Base-by-base conservation (phyloP, 192 early-diverging fungal genomes). In the Phycomyces nitens region DNA sequence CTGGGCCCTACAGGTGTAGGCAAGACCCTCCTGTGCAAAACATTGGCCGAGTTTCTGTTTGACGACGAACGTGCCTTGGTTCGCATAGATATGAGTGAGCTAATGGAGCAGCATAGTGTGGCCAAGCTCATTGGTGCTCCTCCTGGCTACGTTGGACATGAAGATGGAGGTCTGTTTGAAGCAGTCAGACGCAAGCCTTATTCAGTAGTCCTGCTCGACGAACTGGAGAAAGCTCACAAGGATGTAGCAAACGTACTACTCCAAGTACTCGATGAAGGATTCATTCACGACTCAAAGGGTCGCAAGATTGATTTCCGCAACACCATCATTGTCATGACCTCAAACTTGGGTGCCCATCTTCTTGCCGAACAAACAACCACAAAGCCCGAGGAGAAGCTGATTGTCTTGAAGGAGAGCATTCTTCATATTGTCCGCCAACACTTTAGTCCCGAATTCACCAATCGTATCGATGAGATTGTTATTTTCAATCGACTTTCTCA, bases 161-260 rank as follows among this genome's bases (percentile, higher is more conserved):
- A 90, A 51, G 82, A 89, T 63, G 88, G 88, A 20, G 83, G 88
- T 58, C 70, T 92, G 26, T 89, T 88, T 21, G 90, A 92, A 60
- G 88, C 86, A 2, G 85, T 90, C 20, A 68, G 89, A 50, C 84
- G 88, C 60, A 88, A 88, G 64, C 88, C 88, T 6, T 90, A 89
- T 56, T 76, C 86, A 16, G 88, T 92, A 34, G 79, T 92, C 8
- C 64, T 90, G n/a, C 77, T 92, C 27, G 90, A 92, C 62, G 90
- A 92, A 65, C 82, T 92, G 57, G 90, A 92, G 64, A 92, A 92
- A 67, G 88, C 88, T 44, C 86, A 89, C 52, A 78, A 82, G 62
- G 90, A 96, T 64, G 94, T 98, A 5, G 79, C 92, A 59, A 96
- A 98, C 67, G 69, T 98, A 53, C 82, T 98, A 38, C 84, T 98